These are phyloP conservation scores for Castanospermum australe DNA, from an alignment of 306 rosid species.

Conservation along the genomic window DNA sequence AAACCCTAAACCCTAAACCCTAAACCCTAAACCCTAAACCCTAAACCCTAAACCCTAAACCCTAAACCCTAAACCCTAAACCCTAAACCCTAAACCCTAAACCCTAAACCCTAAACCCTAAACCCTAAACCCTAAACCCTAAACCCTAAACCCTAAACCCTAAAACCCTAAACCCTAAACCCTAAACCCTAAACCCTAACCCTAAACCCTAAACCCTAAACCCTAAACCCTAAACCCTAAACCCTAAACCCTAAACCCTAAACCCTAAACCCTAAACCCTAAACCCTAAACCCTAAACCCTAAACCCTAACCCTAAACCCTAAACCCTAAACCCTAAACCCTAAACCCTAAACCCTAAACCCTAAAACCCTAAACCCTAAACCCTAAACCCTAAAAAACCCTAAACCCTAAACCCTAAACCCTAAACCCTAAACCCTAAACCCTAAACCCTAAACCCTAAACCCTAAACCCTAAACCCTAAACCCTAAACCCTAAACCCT, in stretches of 20 bases:
- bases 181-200: slow-evolving; percentile 20
- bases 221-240: slow-evolving; percentile 20
- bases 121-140: neutral
- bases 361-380: slow-evolving; percentile 26
- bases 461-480: neutral
- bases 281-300: slow-evolving; percentile 14
- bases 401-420: neutral
- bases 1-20: slow-evolving; percentile 19
- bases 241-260: slow-evolving; percentile 16
- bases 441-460: slow-evolving; percentile 20
- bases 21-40: slow-evolving; percentile 18
- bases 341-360: slow-evolving; percentile 32
- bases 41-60: neutral
- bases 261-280: slow-evolving; percentile 21
- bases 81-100: slow-evolving; percentile 2
- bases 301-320: slow-evolving; percentile 15
- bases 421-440: slow-evolving; percentile 7
- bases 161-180: slow-evolving; percentile 1
- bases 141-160: neutral
- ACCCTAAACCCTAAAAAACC: slow-evolving; percentile 22
- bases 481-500: slow-evolving; percentile 5
- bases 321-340: slow-evolving; percentile 29
- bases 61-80: neutral
- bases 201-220: slow-evolving; percentile 12
- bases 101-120: slow-evolving; percentile 16